Percentiles rank a stretch among this genome's conserved stretches.
phyloP scores from a whole-genome alignment of 2,329 filamentous ascomycete genomes.

The Diaporthe nobilis region DNA sequence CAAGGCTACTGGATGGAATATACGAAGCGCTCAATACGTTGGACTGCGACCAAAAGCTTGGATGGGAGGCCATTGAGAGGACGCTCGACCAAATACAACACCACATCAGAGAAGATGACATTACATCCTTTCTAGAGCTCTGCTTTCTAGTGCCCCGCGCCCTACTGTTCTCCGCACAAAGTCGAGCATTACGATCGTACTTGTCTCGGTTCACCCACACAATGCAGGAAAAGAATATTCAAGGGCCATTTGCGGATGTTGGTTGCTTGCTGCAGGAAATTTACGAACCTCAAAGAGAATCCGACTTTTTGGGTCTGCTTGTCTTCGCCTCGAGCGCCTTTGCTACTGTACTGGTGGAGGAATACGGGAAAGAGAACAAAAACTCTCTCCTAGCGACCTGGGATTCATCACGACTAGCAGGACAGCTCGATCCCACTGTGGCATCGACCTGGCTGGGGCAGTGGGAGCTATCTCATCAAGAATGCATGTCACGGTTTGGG shows the following conservation, averaged over 20 bases:
- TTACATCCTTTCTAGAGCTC: neutral
- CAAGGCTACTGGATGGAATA: neutral
- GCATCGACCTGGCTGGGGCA: neutral
- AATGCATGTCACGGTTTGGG: slow-evolving; percentile 3
- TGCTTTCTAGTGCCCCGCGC: slow-evolving; percentile 2
- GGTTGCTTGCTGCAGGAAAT: neutral
- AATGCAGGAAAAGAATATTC: neutral
- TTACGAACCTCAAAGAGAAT: neutral
- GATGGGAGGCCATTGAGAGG: neutral
- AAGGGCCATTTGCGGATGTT: neutral
- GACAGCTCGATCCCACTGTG: neutral
- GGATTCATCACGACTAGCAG: slow-evolving; percentile 5
- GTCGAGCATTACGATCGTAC: neutral
- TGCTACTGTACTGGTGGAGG: neutral
- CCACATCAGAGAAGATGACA: slow-evolving; percentile 4
- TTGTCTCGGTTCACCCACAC: neutral
- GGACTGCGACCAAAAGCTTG: neutral
- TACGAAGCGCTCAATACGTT: neutral
- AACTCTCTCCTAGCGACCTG: neutral
- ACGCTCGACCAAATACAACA: neutral
- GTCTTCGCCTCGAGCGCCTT: neutral
- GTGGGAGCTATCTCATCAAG: neutral
- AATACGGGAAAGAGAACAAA: neutral
- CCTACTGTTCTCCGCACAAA: neutral
- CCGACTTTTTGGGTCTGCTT: neutral